Evolutionary conservation across 106 monocot genomes (phyloP).

Genomic region (Triglochin maritima): DNA sequence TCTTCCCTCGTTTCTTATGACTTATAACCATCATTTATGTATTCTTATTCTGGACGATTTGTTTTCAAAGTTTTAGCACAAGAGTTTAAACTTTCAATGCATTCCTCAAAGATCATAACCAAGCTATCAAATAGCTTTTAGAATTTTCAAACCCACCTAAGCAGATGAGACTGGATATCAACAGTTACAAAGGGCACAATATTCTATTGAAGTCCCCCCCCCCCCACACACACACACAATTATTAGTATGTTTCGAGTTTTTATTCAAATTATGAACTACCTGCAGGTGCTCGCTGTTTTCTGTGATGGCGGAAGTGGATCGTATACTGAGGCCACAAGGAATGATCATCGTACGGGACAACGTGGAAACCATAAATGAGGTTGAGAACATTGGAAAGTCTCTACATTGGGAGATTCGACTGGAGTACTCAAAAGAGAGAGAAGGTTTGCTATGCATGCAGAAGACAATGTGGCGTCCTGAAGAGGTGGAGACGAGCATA

Average conservation of each 20-base stretch:
- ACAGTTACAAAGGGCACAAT: no score
- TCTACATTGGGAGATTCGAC: constrained; percentile 48
- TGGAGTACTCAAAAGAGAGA: constrained; percentile 39
- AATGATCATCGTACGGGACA: constrained; percentile 58
- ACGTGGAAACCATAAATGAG: constrained; percentile 28
- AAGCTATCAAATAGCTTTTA: no score
- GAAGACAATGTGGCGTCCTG: constrained; percentile 57
- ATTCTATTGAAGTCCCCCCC: background rate
- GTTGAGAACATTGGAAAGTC: constrained; percentile 48
- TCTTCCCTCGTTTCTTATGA: no score
- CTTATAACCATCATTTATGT: no score
- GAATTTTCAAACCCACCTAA: no score
- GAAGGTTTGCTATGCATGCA: constrained; percentile 48
- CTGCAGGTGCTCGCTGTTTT: constrained; percentile 13
- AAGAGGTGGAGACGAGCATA: constrained; percentile 6
- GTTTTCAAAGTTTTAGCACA: no score
- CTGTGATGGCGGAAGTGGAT: constrained; percentile 17
- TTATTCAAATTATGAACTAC: background rate
- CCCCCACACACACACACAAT: no score
- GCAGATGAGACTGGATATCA: no score
- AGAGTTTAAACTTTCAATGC: no score
- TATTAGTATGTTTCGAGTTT: no score
- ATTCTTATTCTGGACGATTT: no score
- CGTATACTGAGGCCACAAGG: constrained; percentile 60
- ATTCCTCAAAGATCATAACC: no score